phyloP scores from a whole-genome alignment of 352 stramenopile species.

The Thraustochytrium striatum region DNA sequence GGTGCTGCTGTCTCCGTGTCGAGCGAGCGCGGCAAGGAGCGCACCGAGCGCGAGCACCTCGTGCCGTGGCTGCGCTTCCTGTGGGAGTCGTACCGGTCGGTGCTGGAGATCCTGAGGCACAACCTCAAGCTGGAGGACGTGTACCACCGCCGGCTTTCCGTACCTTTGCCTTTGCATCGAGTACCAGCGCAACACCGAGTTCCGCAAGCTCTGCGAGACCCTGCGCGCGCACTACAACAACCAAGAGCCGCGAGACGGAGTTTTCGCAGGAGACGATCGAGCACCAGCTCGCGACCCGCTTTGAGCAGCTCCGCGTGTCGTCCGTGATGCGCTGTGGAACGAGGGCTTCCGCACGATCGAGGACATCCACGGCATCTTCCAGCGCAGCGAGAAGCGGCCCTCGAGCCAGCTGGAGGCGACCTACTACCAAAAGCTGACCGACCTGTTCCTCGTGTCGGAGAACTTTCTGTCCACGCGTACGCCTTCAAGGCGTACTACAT shows the following conservation, averaged over 20 bases:
- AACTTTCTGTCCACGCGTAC: slow-evolving; percentile 94
- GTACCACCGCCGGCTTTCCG: slow-evolving; percentile 68
- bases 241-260: slow-evolving; percentile 58
- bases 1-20: slow-evolving; percentile 94
- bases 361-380: slow-evolving; percentile 97
- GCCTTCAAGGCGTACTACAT: slow-evolving; percentile 92
- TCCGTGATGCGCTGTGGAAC: slow-evolving; percentile 89
- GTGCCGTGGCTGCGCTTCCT: slow-evolving; percentile 85
- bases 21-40: slow-evolving; percentile 85
- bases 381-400: slow-evolving; percentile 72
- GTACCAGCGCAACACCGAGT: slow-evolving; percentile 81
- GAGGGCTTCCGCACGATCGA: slow-evolving; percentile 97
- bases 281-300: slow-evolving; percentile 90
- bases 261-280: slow-evolving; percentile 91
- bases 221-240: slow-evolving; percentile 81
- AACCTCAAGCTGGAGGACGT: slow-evolving; percentile 87
- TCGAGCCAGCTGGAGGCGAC: slow-evolving; percentile 90
- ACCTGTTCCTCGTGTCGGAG: slow-evolving; percentile 93
- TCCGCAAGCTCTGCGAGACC: slow-evolving; percentile 93
- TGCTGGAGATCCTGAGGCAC: slow-evolving; percentile 93
- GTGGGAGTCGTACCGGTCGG: slow-evolving; percentile 95
- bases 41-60: slow-evolving; percentile 87
- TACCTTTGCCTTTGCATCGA: slow-evolving; percentile 71
- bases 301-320: slow-evolving; percentile 91
- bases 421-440: slow-evolving; percentile 96